Base-by-base conservation (phyloP, 768 basidiomycete genomes). In the Tricholoma furcatifolium region DNA sequence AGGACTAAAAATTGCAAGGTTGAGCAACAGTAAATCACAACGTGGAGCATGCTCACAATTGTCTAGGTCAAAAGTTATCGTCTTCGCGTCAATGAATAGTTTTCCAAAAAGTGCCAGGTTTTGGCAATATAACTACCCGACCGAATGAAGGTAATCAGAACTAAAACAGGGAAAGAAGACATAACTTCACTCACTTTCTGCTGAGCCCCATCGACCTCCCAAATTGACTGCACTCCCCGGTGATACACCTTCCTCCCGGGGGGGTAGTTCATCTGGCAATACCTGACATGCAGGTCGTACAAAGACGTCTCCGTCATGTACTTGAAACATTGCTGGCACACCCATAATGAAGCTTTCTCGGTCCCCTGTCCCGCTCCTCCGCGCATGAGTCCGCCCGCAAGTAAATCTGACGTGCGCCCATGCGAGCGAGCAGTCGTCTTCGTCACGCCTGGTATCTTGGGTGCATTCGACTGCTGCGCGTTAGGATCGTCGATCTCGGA, bases 11-110 rank as follows among this genome's bases (percentile, higher is more conserved):
- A 9, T 20, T 18, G 35, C 42, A 7, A 53, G 34, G 18, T 42
- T 10, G 14, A 7, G 10, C 15, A 53, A 4, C 15, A 30, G 34
- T 24, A 47, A 48, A 18, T 30, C 51, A 38, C 7, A 3, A 18
- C 12, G 14, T 3, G 39, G 6, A 23, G 31, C 53, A 24, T 18
- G 62, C 88, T 55, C 58, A 91, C 92, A 91, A 61, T 88, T 90
- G 59, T 92, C 89, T 54, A 83, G 85, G 62, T 95, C 92, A 63
- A 93, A 96, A 70, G 91, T 95, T 14, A 95, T 72, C 10, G 95
- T 96, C 71, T 99, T 99, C 57, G 95, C 88, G 62, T 98, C 97
- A 63, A 98, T 98, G 68, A 99, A 98, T n/a, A 98, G 76, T 69
- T 98, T 98, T 27, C 95, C 96, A 63, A 98, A 98, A 6, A 98